Conservation (phyloP, 176 grass and related monocot genomes). For the Thinopyrum elongatum region DNA sequence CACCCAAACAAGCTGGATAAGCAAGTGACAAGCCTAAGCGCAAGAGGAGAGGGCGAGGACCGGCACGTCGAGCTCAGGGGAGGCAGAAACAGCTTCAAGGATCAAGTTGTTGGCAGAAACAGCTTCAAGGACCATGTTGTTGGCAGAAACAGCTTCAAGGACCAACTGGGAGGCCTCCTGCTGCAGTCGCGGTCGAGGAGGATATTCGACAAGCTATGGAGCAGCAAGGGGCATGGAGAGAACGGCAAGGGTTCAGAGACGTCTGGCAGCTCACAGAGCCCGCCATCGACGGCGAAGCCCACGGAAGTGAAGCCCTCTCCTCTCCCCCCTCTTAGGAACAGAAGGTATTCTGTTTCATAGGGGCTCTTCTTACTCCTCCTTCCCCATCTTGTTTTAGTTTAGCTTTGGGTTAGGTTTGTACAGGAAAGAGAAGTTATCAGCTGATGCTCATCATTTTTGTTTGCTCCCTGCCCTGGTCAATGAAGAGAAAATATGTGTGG, state of each 20-base stretch:
- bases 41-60: conserved; percentile 36
- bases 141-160: conserved; percentile 54
- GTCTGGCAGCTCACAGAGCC: conserved; percentile 86
- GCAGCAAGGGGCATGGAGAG: conserved; percentile 68
- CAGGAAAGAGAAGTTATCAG: conserved; percentile 45
- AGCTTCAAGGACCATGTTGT: conserved; percentile 56
- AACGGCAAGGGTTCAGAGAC: conserved; percentile 77
- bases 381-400: conserved; percentile 15
- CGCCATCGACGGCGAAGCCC: conserved; percentile 58
- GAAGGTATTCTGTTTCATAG: conserved; percentile 88
- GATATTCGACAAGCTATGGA: conserved; percentile 92
- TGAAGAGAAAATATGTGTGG: neutral
- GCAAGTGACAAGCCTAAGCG: conserved; percentile 44
- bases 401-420: conserved; percentile 59
- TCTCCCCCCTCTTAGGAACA: conserved; percentile 62
- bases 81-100: conserved; percentile 23
- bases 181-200: conserved; percentile 76
- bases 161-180: conserved; percentile 50
- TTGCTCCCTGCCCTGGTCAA: conserved; percentile 22
- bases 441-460: conserved; percentile 39
- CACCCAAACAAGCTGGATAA: conserved; percentile 50
- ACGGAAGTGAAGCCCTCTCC: conserved; percentile 54
- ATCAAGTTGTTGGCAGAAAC: conserved; percentile 12
- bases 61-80: conserved; percentile 46
- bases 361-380: neutral